phyloP scores from a whole-genome alignment of 163 green algal species.

The Scenedesmus sp. region DNA sequence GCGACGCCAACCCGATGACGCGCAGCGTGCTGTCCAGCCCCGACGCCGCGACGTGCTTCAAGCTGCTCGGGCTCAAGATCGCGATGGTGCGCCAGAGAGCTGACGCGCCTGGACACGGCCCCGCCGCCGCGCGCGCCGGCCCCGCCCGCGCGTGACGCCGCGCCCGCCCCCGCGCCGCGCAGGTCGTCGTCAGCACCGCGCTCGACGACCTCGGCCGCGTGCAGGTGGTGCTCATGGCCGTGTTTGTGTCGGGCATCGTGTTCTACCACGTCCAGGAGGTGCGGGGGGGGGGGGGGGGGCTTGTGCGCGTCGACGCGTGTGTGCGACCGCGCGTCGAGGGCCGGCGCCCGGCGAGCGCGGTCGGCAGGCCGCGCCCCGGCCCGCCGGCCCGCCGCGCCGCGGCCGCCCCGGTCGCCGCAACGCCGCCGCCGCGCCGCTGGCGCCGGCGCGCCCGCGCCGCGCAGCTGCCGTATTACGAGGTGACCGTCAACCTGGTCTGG shows the following conservation, averaged over 20 bases:
- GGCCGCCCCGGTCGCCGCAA: too few species aligned
- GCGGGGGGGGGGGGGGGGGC: too few species aligned
- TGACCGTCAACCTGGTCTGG: conserved; percentile 35
- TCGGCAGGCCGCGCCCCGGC: too few species aligned
- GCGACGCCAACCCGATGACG: conserved; percentile 48
- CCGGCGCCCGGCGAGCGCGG: too few species aligned
- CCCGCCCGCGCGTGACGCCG: too few species aligned
- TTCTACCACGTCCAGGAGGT: neutral
- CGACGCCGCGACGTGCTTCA: conserved; percentile 33
- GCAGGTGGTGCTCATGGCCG: neutral
- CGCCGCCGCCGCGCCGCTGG: too few species aligned
- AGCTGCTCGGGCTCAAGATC: conserved; percentile 41
- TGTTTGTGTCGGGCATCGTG: neutral
- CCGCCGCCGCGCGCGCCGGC: too few species aligned
- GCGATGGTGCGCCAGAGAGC: neutral
- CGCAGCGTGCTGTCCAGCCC: conserved; percentile 36
- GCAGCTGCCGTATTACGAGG: conserved; percentile 46
- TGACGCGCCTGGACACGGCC: neutral
- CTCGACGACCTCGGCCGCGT: neutral
- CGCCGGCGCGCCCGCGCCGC: neutral
- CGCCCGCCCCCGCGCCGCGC: too few species aligned
- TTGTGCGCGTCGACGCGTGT: too few species aligned
- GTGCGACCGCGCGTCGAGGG: too few species aligned
- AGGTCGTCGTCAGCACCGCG: too few species aligned
- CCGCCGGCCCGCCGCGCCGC: too few species aligned